These are phyloP conservation scores for Pestalotiopsis sp. DNA, from an alignment of 2,329 filamentous ascomycete genomes.

Conservation along the genomic window DNA sequence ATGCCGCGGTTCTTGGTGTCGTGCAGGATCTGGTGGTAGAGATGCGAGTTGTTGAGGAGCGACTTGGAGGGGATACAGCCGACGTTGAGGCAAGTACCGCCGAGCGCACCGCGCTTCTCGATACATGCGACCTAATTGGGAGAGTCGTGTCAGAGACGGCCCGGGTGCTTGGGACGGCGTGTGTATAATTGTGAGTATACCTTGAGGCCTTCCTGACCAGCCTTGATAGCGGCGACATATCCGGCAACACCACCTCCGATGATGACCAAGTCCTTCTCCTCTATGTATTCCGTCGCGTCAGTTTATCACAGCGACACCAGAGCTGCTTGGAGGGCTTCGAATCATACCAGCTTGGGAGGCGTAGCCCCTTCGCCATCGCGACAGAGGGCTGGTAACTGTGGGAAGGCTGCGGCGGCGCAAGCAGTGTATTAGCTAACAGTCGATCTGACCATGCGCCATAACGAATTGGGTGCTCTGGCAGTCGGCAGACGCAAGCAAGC, in stretches of 20 bases:
- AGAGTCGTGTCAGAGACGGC: constrained; percentile 16
- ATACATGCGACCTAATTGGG: constrained; percentile 80
- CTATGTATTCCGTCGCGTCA: constrained; percentile 44
- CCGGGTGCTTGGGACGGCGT: background rate
- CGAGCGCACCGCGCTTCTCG: constrained; percentile 94
- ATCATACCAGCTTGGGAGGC: constrained; percentile 56
- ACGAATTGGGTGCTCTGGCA: constrained; percentile 12
- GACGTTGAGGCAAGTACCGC: constrained; percentile 97
- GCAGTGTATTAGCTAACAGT: background rate
- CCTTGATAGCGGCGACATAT: constrained; percentile 99
- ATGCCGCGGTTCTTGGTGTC: constrained; percentile 97
- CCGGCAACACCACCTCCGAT: constrained; percentile 98
- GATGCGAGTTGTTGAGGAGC: constrained; percentile 98
- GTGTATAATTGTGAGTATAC: constrained; percentile 48
- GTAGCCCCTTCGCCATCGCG: constrained; percentile 61
- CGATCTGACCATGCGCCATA: background rate
- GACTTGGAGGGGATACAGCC: constrained; percentile 99
- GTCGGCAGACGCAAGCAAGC: constrained; percentile 11
- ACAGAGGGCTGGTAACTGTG: constrained; percentile 45
- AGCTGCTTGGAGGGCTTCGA: background rate
- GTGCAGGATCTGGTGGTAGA: constrained; percentile 96
- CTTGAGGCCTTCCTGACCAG: constrained; percentile 95
- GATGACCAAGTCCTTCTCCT: constrained; percentile 95
- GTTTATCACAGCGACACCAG: constrained; percentile 51
- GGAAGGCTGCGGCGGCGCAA: constrained; percentile 44